These are phyloP conservation scores for Paramecium sonneborni DNA, from an alignment of 73 alveolate genomes.

Conservation along the genomic window DNA sequence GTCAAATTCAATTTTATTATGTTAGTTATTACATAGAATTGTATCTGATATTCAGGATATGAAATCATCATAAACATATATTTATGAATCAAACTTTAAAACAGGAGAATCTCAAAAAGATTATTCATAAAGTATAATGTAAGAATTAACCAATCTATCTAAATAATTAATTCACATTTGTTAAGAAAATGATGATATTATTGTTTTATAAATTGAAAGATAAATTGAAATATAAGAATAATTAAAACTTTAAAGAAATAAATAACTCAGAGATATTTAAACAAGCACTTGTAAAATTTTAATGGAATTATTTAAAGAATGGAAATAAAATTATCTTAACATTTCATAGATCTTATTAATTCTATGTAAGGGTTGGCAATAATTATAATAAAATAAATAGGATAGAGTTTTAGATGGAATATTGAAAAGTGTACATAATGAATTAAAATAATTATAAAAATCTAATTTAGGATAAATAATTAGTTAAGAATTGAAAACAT, in stretches of 20 bases:
- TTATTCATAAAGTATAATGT: not conserved
- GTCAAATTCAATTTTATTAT: not conserved
- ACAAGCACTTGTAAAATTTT: slow-evolving; percentile 23
- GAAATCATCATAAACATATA: not conserved
- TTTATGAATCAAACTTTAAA: not conserved
- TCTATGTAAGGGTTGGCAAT: not conserved
- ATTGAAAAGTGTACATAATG: not conserved
- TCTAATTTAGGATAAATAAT: not conserved
- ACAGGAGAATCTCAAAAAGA: not conserved
- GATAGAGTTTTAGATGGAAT: not conserved
- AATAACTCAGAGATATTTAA: not conserved
- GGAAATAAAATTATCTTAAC: slow-evolving; percentile 13
- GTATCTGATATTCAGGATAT: not conserved
- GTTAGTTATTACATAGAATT: not conserved
- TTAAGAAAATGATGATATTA: not conserved
- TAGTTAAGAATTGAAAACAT: slow-evolving; percentile 47
- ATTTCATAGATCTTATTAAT: not conserved
- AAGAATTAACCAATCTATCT: slow-evolving; percentile 10
- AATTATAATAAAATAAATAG: not conserved
- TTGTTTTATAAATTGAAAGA: slow-evolving; percentile 1
- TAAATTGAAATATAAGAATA: not conserved
- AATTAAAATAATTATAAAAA: not conserved
- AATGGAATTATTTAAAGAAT: slow-evolving; percentile 36
- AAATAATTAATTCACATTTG: not conserved
- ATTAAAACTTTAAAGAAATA: not conserved